Evolutionary conservation across 768 basidiomycete species (phyloP), one percentile per base, ranked within the genome.

Genomic region (Pulveroboletus ravenelii): DNA sequence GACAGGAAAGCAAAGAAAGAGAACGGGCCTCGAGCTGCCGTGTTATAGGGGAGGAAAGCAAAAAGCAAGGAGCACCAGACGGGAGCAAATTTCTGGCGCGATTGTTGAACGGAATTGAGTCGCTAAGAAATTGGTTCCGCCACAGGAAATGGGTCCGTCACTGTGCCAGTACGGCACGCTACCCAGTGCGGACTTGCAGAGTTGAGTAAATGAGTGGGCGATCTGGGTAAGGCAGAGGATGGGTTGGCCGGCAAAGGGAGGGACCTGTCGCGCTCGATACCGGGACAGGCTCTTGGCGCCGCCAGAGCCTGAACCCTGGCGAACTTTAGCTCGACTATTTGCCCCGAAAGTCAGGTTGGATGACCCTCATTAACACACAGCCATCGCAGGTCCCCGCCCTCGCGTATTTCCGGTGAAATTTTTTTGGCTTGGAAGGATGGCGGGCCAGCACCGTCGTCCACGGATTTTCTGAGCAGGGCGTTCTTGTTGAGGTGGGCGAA

Each of bases 361-460:
- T 43, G 64, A 62, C 59, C 57, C 62, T 64, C 65, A 64, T 66
- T 66, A 62, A 53, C 65, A 68, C 67, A 68, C 67, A 68, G 67
- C 67, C 67, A 58, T 68, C 62, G 53, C 57, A 68, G 67, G 67
- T 68, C 67, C 67, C 67, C 67, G 67, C 67, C 60, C 50, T 70
- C 67, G 67, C 67, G 61, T 70, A 68, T 70, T 61, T 56, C 67
- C 69, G 67, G 50, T 58, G 62, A 68, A 68, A 68, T 14, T 59
- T 67, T 68, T 68, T 60, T 56, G 58, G 51, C 39, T 43, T 51
- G 53, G 53, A 41, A 47, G 51, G 56, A 54, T 56, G 60, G 58
- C 54, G 62, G 58, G 52, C 45, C 55, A 51, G 51, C 47, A 50
- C 53, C 30, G 47, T 50, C 45, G 52, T 50, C 38, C 30, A 45